These are phyloP conservation scores for Aspergillus puulaauensis DNA, from an alignment of 2,329 filamentous ascomycete species.

Conservation along the genomic window DNA sequence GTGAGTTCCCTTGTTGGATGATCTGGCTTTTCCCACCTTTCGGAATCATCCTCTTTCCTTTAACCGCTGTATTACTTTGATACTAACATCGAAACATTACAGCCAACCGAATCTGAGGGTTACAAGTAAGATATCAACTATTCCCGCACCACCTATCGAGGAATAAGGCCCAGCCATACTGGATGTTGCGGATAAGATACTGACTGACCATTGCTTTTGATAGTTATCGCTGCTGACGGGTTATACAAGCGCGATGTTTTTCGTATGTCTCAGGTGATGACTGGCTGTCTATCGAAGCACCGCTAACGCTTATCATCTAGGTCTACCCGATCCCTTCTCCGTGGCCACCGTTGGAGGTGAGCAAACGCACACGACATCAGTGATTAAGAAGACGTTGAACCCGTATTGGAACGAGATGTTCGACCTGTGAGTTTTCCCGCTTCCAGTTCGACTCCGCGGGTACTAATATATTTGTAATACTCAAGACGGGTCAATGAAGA, in stretches of 20 bases:
- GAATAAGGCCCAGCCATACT: neutral
- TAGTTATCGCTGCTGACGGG: conserved; percentile 97
- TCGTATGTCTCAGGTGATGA: conserved; percentile 60
- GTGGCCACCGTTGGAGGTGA: conserved; percentile 97
- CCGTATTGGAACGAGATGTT: conserved; percentile 99
- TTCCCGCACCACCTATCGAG: neutral
- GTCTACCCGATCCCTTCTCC: conserved; percentile 96
- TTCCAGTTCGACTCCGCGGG: neutral
- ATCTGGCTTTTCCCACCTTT: conserved; percentile 3
- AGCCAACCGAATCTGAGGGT: conserved; percentile 87
- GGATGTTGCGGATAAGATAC: conserved; percentile 12
- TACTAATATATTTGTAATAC: conserved; percentile 11
- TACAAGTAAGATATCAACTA: conserved; percentile 67
- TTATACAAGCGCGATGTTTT: conserved; percentile 99
- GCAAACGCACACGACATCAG: conserved; percentile 95
- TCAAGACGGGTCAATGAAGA: conserved; percentile 84
- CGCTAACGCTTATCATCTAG: conserved; percentile 48
- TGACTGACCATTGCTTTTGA: conserved; percentile 22
- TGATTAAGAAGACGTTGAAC: conserved; percentile 96
- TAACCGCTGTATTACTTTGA: neutral
- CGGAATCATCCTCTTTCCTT: neutral
- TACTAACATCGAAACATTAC: conserved; percentile 24
- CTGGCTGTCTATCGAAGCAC: conserved; percentile 1
- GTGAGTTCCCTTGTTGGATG: conserved; percentile 48
- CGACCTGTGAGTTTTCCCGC: conserved; percentile 71